Evolutionary conservation across 257 asterid genomes (phyloP).

Genomic region (Striga asiatica): DNA sequence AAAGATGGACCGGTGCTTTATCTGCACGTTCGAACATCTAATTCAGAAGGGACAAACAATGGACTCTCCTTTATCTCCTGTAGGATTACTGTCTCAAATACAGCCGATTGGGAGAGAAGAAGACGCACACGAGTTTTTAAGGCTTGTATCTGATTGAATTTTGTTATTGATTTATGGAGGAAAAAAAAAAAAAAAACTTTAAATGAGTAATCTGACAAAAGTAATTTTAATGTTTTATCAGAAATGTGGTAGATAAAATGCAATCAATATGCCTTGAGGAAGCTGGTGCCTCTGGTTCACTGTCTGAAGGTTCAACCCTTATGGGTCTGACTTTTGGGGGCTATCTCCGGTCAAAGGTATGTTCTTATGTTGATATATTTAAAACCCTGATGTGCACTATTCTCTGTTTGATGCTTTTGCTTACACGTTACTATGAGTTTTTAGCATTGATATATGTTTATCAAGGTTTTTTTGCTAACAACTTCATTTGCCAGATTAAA

Average conservation of each 20-base stretch:
- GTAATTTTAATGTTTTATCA: conserved; percentile 19
- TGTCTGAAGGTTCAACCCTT: conserved; percentile 48
- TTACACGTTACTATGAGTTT: conserved; percentile 8
- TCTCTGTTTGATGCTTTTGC: not conserved
- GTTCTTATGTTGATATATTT: conserved; percentile 10
- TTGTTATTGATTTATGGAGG: conserved; percentile 12
- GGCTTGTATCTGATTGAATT: conserved; percentile 23
- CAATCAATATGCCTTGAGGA: conserved; percentile 47
- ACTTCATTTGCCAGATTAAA: conserved; percentile 30
- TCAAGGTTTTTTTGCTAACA: conserved; percentile 7
- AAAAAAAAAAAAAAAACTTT: not conserved
- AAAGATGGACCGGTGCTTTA: conserved; percentile 44
- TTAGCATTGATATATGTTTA: not conserved
- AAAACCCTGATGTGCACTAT: not conserved
- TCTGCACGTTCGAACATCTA: conserved; percentile 43
- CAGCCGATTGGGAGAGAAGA: conserved; percentile 58
- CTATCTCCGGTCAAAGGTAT: conserved; percentile 53
- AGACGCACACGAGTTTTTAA: conserved; percentile 66
- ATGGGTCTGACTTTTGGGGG: conserved; percentile 57
- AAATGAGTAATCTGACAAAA: conserved; percentile 7
- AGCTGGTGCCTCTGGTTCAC: conserved; percentile 36
- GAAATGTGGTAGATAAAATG: conserved; percentile 47
- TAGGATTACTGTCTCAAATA: conserved; percentile 43
- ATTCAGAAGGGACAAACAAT: conserved; percentile 32
- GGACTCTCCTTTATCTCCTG: conserved; percentile 37